Evolutionary conservation across 768 basidiomycete species (phyloP), one percentile per base, ranked within the genome.

Genomic region (Mycena floridula): DNA sequence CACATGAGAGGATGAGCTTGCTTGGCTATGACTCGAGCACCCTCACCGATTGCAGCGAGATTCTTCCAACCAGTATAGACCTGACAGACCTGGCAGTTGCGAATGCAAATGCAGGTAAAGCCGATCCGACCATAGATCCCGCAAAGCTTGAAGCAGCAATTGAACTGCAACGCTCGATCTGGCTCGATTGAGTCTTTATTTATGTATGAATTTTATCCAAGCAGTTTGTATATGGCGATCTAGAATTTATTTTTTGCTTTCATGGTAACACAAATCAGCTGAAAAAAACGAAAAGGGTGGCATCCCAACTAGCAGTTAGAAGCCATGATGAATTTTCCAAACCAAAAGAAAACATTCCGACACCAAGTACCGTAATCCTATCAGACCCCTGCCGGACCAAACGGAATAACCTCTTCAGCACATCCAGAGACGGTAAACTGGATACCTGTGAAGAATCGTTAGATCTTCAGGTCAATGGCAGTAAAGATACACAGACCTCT

Each of bases 1-100:
- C 52, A 7, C 52, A 53, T 26, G 30, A 27, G 12, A 42, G 43
- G 13, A 50, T 53, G 52, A 48, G 43, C 32, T 16, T 45, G 1
- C 43, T 53, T 4, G 52, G 52, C 1, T 24, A 48, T 2, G 25
- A 51, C 16, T n/a, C 25, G 30, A 16, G 25, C n/a, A 26, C 23
- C 18, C 42, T 53, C 28, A 50, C 43, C 15, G 41, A 53, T 12
- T 53, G 52, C 39, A 50, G 49, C 16, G 52, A 53, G 37, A 36
- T 53, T 2, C 43, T 53, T 45, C 52, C 52, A 13, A 28, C 43
- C 26, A 41, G 40, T 35, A 53, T 53, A 22, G 44, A 50, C 9
- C 43, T 53, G 21, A 37, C 26, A 18, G 25, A 43, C 16, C 7
- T 53, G 20, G 35, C 32, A 15, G 26, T 32, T 4, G 18, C 12